Evolutionary conservation across 495 filamentous ascomycete genomes (phyloP).

Genomic region (Hyaloscypha hepaticicola): DNA sequence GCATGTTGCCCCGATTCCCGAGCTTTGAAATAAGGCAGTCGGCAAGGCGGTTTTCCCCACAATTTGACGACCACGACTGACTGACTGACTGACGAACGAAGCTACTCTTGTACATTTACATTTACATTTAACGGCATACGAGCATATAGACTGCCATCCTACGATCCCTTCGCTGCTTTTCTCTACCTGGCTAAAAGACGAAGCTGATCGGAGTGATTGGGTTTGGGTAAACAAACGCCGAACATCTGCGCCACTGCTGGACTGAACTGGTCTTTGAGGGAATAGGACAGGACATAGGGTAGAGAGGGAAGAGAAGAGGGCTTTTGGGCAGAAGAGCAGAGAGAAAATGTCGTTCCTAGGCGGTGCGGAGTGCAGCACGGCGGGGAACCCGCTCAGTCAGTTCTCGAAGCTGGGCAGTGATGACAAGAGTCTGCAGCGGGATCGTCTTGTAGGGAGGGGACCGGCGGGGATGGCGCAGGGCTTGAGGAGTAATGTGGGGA

Average conservation of each 20-base stretch:
- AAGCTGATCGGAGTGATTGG: too few relatives aligned
- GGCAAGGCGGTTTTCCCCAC: too few relatives aligned
- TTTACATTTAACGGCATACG: neutral
- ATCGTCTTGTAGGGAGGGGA: constrained; percentile 74
- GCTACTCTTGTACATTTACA: neutral
- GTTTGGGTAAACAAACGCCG: too few relatives aligned
- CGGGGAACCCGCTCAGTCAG: constrained; percentile 92
- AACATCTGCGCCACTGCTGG: too few relatives aligned
- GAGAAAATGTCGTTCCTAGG: constrained; percentile 83
- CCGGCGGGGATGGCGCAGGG: constrained; percentile 58
- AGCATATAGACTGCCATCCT: constrained; percentile 9
- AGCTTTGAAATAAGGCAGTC: too few relatives aligned
- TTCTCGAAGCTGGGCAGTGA: constrained; percentile 93
- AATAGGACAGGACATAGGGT: neutral
- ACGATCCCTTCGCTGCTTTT: neutral
- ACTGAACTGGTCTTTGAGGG: too few relatives aligned
- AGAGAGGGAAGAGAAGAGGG: neutral
- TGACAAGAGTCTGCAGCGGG: constrained; percentile 90
- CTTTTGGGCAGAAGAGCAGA: neutral
- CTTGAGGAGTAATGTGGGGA: constrained; percentile 56
- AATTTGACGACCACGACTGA: constrained; percentile 3
- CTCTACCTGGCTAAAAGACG: too few relatives aligned
- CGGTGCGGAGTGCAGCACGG: constrained; percentile 95
- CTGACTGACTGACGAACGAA: neutral
- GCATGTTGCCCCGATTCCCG: too few relatives aligned